These are phyloP conservation scores for Plenodomus biglobosus DNA, from an alignment of 2,329 filamentous ascomycete species.

Conservation along the genomic window DNA sequence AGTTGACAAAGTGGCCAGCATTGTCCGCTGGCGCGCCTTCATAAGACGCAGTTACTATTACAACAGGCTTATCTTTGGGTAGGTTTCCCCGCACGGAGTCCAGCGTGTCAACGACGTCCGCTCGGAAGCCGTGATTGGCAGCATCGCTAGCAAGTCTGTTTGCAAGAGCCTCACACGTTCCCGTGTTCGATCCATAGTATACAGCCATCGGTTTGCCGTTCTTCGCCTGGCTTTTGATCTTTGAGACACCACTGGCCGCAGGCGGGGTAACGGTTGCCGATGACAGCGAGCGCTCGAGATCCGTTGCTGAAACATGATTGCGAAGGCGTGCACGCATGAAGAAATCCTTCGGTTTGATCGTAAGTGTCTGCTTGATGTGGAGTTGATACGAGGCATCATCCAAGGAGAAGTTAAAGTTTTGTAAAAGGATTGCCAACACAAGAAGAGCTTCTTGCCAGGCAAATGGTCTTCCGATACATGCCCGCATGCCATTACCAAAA, in stretches of 20 bases:
- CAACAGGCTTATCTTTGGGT: conserved; percentile 41
- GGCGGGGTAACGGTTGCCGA: conserved; percentile 21
- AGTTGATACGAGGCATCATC: conserved; percentile 50
- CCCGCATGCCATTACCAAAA: conserved; percentile 57
- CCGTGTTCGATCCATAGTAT: conserved; percentile 46
- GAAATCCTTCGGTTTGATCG: conserved; percentile 50
- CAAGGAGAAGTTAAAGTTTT: conserved; percentile 49
- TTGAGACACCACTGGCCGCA: conserved; percentile 7
- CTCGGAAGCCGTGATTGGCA: conserved; percentile 40
- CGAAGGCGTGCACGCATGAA: conserved; percentile 43
- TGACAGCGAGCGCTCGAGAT: conserved; percentile 31
- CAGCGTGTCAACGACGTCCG: conserved; percentile 38
- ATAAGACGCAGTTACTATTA: conserved; percentile 47
- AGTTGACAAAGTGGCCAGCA: conserved; percentile 46
- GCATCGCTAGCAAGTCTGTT: conserved; percentile 43
- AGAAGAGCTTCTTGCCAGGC: conserved; percentile 58
- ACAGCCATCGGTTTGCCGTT: conserved; percentile 40
- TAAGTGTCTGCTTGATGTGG: conserved; percentile 49
- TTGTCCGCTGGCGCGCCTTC: conserved; percentile 50
- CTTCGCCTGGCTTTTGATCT: conserved; percentile 9
- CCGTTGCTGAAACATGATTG: conserved; percentile 35
- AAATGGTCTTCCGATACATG: conserved; percentile 57
- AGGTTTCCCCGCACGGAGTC: conserved; percentile 41
- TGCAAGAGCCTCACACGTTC: conserved; percentile 48
- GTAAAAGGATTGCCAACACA: conserved; percentile 47